Conservation (phyloP, 805 yeast genomes). For the Zygosaccharomyces bisporus region DNA sequence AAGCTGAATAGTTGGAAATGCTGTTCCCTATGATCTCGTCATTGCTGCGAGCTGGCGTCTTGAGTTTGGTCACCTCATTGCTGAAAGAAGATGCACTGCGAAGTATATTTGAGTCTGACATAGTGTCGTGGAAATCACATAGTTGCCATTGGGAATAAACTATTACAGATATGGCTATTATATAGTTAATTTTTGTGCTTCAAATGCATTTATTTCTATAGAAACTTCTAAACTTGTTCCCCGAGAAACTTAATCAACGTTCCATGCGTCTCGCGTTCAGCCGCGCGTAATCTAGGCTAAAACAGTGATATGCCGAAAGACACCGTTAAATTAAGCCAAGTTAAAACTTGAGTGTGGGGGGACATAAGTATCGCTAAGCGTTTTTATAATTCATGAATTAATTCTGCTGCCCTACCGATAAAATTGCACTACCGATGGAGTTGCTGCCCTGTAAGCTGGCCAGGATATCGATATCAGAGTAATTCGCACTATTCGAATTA, state of each 20-base stretch:
- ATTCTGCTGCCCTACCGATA: too few species aligned
- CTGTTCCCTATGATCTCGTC: constrained; percentile 1
- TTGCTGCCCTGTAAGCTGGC: too few species aligned
- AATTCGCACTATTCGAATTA: too few species aligned
- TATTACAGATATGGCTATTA: background rate
- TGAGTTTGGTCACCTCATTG: too few species aligned
- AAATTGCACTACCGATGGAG: too few species aligned
- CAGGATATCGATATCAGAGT: too few species aligned
- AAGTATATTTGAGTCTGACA: background rate
- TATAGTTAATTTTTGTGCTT: background rate
- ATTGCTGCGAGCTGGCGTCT: background rate
- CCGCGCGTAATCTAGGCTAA: background rate
- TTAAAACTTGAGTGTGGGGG: background rate
- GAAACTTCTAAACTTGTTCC: background rate
- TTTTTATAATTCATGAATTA: too few species aligned
- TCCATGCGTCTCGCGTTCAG: constrained; percentile 2
- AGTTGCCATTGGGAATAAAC: background rate
- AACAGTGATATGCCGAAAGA: too few species aligned
- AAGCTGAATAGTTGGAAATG: background rate
- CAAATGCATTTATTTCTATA: background rate
- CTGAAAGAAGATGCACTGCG: background rate
- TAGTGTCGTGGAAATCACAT: background rate
- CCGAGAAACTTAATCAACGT: constrained; percentile 2
- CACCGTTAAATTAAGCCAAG: too few species aligned
- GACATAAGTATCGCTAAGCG: too few species aligned